A percentile compares a stretch with the other conserved stretches of the same genome.
These are phyloP conservation scores for Debaryomyces nepalensis DNA, from an alignment of 1,139 yeast species.

Conservation along the genomic window DNA sequence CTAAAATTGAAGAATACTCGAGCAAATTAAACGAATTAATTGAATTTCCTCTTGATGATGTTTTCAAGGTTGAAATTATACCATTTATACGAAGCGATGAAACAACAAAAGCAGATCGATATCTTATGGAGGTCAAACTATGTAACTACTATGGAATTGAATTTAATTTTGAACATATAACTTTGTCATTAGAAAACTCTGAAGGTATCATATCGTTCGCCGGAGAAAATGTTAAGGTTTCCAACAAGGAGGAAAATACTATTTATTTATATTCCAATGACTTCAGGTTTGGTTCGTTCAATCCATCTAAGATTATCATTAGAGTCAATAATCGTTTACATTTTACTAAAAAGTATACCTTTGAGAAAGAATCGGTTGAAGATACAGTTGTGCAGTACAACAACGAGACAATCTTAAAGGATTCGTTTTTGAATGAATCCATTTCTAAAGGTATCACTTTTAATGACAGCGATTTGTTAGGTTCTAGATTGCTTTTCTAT, in stretches of 20 bases:
- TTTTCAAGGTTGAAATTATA: constrained; percentile 33
- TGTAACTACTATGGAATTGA: constrained; percentile 33
- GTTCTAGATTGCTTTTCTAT: constrained; percentile 14
- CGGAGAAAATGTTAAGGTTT: constrained; percentile 16
- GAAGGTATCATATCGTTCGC: constrained; percentile 17
- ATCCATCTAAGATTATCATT: constrained; percentile 26
- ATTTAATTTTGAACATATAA: constrained; percentile 27
- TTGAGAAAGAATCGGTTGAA: constrained; percentile 10
- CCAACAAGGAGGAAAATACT: constrained; percentile 16
- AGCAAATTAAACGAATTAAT: constrained; percentile 20
- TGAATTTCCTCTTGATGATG: constrained; percentile 33
- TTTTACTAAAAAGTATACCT: constrained; percentile 16
- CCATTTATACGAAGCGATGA: constrained; percentile 34
- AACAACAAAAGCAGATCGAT: constrained; percentile 22
- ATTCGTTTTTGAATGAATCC: constrained; percentile 14
- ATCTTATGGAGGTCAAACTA: constrained; percentile 30
- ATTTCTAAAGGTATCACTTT: constrained; percentile 2
- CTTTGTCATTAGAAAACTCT: constrained; percentile 24
- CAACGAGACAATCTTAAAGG: constrained; percentile 11
- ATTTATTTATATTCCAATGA: constrained; percentile 28
- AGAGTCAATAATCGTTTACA: constrained; percentile 26
- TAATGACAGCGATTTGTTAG: background rate
- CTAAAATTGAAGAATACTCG: constrained; percentile 25
- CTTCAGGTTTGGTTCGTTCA: constrained; percentile 32
- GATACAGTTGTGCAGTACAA: constrained; percentile 12